These are phyloP conservation scores for Coemansia pectinata DNA, from an alignment of 192 early-diverging fungal genomes.

Conservation along the genomic window DNA sequence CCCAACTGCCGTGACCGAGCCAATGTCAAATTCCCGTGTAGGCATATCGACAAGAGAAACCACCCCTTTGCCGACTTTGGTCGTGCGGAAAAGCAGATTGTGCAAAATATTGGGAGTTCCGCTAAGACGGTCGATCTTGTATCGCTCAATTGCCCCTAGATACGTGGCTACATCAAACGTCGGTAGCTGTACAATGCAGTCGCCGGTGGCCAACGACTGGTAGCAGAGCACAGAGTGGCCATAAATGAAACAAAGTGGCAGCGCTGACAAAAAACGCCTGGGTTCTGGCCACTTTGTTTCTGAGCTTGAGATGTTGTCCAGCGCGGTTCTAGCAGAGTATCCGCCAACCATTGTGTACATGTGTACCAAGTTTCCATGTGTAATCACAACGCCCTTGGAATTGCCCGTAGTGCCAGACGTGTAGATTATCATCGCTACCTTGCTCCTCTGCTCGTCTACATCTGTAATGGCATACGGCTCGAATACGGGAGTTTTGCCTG, in stretches of 20 bases:
- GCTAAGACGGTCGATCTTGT: conserved; percentile 13
- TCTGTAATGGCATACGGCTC: not conserved
- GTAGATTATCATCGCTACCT: conserved; percentile 30
- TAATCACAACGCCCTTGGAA: conserved; percentile 41
- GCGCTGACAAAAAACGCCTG: conserved; percentile 11
- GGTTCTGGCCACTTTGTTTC: not conserved
- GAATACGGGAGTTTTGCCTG: not conserved
- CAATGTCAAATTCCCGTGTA: conserved; percentile 11
- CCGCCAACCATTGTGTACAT: conserved; percentile 12
- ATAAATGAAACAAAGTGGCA: conserved; percentile 28
- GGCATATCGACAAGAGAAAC: not conserved
- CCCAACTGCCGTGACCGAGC: conserved; percentile 18
- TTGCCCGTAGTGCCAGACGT: conserved; percentile 46
- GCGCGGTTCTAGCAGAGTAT: not conserved
- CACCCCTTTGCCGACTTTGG: not conserved
- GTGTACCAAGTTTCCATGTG: conserved; percentile 38
- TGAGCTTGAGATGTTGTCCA: not conserved
- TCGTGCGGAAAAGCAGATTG: conserved; percentile 5
- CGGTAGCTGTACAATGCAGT: conserved; percentile 26
- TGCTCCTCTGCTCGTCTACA: not conserved
- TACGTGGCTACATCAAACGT: conserved; percentile 8
- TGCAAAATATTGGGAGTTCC: conserved; percentile 22
- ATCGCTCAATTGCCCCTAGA: conserved; percentile 25
- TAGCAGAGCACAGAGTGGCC: conserved; percentile 43
- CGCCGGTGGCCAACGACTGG: conserved; percentile 25